These are phyloP conservation scores for Hyphopichia buzzinii DNA, from an alignment of 1,139 yeast genomes.

Conservation along the genomic window DNA sequence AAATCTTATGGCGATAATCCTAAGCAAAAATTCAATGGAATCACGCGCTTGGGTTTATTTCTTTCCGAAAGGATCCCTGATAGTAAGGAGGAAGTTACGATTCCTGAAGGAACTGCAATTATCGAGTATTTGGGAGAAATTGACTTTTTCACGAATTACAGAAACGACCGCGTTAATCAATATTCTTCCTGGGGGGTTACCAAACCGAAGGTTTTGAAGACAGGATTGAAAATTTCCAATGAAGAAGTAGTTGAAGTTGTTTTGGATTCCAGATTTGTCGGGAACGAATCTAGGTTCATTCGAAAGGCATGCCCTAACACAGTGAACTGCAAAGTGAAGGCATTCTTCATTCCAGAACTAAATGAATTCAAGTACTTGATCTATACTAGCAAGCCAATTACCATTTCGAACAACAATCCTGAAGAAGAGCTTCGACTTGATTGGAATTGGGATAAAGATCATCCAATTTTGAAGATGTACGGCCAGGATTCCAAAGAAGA, in stretches of 20 bases:
- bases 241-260: slow-evolving; percentile 46
- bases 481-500: slow-evolving; percentile 13
- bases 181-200: slow-evolving; percentile 81
- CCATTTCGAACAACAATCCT: slow-evolving; percentile 24
- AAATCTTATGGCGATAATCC: slow-evolving; percentile 53
- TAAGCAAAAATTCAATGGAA: slow-evolving; percentile 68
- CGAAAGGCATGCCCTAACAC: slow-evolving; percentile 63
- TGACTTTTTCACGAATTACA: slow-evolving; percentile 61
- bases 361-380: slow-evolving; percentile 54
- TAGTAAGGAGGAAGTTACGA: slow-evolving; percentile 17
- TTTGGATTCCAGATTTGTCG: slow-evolving; percentile 76
- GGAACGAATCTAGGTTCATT: slow-evolving; percentile 73
- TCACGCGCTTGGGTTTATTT: slow-evolving; percentile 66
- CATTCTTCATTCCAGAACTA: slow-evolving; percentile 48
- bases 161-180: slow-evolving; percentile 67
- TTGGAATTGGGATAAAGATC: slow-evolving; percentile 87
- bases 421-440: slow-evolving; percentile 66
- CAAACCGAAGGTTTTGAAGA: slow-evolving; percentile 66
- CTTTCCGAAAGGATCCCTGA: slow-evolving; percentile 26
- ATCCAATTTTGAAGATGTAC: slow-evolving; percentile 65
- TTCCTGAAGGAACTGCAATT: slow-evolving; percentile 53
- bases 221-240: slow-evolving; percentile 35
- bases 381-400: slow-evolving; percentile 55
- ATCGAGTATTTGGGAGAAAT: slow-evolving; percentile 75
- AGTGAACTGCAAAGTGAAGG: slow-evolving; percentile 68